These are phyloP conservation scores for Actinomucor elegans DNA, from an alignment of 371 early-diverging fungal species.

Conservation along the genomic window DNA sequence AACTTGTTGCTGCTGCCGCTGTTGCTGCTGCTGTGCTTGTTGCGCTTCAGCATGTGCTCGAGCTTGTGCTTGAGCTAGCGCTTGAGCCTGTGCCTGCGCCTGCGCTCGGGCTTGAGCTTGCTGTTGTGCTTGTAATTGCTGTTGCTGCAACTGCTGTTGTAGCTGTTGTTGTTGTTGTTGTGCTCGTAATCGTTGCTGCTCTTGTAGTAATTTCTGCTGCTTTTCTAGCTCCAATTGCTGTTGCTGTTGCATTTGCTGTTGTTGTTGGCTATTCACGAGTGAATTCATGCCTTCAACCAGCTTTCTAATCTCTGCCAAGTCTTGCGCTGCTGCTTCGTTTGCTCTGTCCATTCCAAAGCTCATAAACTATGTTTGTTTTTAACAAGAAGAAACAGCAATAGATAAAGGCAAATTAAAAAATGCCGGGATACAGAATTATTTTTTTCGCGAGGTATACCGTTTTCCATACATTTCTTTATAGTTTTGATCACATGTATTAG, in stretches of 20 bases:
- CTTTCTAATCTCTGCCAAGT: constrained; percentile 52
- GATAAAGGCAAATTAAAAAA: too few relatives aligned
- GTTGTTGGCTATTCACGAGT: constrained; percentile 37
- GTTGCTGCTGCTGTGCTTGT: constrained; percentile 10
- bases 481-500: too few relatives aligned
- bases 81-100: constrained; percentile 17
- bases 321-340: constrained; percentile 47
- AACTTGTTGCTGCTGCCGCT: not conserved
- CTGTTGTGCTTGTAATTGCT: constrained; percentile 9
- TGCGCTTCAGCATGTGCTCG: constrained; percentile 2
- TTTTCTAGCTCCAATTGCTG: constrained; percentile 6
- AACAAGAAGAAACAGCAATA: too few relatives aligned
- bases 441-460: too few relatives aligned
- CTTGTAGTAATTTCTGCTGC: constrained; percentile 3
- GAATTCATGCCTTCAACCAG: constrained; percentile 54
- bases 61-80: not conserved
- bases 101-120: constrained; percentile 4
- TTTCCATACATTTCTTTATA: too few relatives aligned
- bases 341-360: constrained; percentile 41
- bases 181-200: not conserved
- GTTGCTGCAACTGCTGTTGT: constrained; percentile 6
- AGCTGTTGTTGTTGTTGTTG: not conserved
- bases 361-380: too few relatives aligned
- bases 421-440: too few relatives aligned
- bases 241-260: constrained; percentile 18